phyloP scores from a whole-genome alignment of 495 filamentous ascomycete genomes.

The Ramalina intermedia region DNA sequence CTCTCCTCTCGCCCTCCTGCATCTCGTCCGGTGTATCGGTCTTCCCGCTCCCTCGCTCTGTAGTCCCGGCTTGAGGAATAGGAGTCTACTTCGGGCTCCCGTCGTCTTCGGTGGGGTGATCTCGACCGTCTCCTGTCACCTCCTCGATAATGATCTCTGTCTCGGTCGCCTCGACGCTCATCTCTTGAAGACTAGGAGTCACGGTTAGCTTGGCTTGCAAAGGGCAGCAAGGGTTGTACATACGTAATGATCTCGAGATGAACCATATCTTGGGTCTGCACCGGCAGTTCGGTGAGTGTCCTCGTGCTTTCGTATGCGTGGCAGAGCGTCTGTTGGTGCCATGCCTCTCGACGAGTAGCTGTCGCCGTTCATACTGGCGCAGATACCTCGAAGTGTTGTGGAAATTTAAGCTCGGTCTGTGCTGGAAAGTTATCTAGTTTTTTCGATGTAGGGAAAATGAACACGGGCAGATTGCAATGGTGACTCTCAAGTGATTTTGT shows the following conservation, averaged over 20 bases:
- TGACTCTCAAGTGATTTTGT: too few species aligned
- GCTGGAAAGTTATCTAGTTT: too few species aligned
- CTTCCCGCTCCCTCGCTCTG: constrained; percentile 80
- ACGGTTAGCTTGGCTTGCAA: constrained; percentile 12
- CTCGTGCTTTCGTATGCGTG: constrained; percentile 21
- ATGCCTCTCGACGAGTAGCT: constrained; percentile 69
- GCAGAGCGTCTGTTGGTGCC: constrained; percentile 19
- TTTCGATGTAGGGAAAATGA: too few species aligned
- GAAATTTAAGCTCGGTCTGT: too few species aligned
- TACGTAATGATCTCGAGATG: constrained; percentile 61
- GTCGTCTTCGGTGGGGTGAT: constrained; percentile 48
- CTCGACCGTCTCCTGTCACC: constrained; percentile 57
- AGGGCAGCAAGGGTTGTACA: constrained; percentile 17
- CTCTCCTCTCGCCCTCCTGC: constrained; percentile 36
- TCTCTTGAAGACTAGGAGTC: constrained; percentile 24
- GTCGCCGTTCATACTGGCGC: constrained; percentile 69
- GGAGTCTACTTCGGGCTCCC: constrained; percentile 63
- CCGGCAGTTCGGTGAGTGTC: constrained; percentile 18
- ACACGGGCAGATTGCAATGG: too few species aligned
- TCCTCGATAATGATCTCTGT: constrained; percentile 31
- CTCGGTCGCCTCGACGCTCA: constrained; percentile 38
- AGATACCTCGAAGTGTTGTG: too few species aligned
- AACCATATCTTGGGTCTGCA: constrained; percentile 48
- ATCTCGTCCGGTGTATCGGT: constrained; percentile 60
- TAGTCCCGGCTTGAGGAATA: constrained; percentile 87